Evolutionary conservation across 768 basidiomycete species (phyloP), one percentile per base, ranked within the genome.

Genomic region (Suillus subluteus): DNA sequence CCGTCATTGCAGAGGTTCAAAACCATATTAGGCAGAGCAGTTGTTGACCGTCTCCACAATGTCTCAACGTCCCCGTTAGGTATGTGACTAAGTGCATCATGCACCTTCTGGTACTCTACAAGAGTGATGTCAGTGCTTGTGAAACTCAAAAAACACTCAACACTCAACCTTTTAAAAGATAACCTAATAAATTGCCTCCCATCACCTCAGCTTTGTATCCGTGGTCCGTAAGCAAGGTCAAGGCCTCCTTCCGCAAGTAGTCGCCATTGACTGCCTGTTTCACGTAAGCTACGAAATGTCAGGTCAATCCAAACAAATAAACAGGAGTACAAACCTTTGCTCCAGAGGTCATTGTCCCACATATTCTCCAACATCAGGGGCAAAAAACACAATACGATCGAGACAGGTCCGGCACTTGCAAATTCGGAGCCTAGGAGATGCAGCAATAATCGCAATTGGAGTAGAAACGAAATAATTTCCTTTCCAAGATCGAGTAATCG

Each of bases 101-200:
- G 68, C 40, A 70, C 70, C 23, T 63, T 73, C 40, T 59, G 48
- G 46, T 73, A 76, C 43, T 76, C 74, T 75, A 12, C n/a, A 43
- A 30, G 38, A 48, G 16, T 21, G 48, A 52, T 59, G 16, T 37
- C 9, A 23, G 48, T 23, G n/a, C 5, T 38, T n/a, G 21, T n/a
- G 30, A 38, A 52, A 21, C 43, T 67, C 37, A 9, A 37, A 37
- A 43, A 21, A n/a, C 18, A 40, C 40, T 23, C n/a, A n/a, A 6
- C 11, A 16, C 9, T 46, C 15, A 3, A 75, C 73, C 73, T 37
- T 65, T 63, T 48, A 62, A 46, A 32, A 75, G 52, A 46, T 66
- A 69, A 3, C 58, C 46, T n/a, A 44, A 44, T 6, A 68, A 59
- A 16, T 73, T 71, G n/a, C 72, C 72, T 15, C 71, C 68, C 61